These are phyloP conservation scores for Lactarius evosmus DNA, from an alignment of 768 basidiomycete species.

Conservation along the genomic window DNA sequence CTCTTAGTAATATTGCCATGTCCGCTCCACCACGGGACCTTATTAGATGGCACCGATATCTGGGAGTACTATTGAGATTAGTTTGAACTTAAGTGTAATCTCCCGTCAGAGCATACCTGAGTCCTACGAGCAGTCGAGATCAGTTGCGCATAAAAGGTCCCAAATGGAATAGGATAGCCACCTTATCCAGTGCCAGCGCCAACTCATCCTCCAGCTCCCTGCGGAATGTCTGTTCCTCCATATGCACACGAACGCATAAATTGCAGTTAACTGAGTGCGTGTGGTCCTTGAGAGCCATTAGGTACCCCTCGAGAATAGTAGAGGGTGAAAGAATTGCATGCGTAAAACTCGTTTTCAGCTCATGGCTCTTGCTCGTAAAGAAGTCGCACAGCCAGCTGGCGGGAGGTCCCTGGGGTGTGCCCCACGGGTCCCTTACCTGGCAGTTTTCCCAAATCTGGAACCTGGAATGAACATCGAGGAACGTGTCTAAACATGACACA, in stretches of 20 bases:
- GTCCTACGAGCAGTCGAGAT: too few relatives aligned
- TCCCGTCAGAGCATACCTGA: too few relatives aligned
- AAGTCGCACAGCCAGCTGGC: not conserved
- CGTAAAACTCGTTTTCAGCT: not conserved
- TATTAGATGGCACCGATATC: too few relatives aligned
- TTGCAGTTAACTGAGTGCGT: not conserved
- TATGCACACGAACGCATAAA: not conserved
- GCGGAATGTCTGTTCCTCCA: slow-evolving; percentile 1
- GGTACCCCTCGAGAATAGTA: not conserved
- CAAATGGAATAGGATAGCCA: not conserved
- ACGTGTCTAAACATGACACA: not conserved
- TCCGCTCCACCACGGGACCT: too few relatives aligned
- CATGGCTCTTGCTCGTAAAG: not conserved
- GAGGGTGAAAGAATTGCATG: not conserved
- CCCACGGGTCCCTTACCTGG: too few relatives aligned
- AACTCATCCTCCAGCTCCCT: slow-evolving; percentile 1
- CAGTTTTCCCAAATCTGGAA: slow-evolving; percentile 1
- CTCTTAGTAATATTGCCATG: too few relatives aligned
- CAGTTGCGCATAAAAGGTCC: too few relatives aligned
- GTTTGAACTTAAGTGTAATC: too few relatives aligned
- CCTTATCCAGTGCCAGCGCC: slow-evolving; percentile 1
- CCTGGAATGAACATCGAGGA: not conserved
- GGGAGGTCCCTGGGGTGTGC: not conserved
- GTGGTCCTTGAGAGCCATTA: slow-evolving; percentile 1
- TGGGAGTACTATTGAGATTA: too few relatives aligned